Evolutionary conservation across 1,284 basidiomycete species (phyloP), one percentile per base, ranked within the genome.

Genomic region (Marasmius oreades): DNA sequence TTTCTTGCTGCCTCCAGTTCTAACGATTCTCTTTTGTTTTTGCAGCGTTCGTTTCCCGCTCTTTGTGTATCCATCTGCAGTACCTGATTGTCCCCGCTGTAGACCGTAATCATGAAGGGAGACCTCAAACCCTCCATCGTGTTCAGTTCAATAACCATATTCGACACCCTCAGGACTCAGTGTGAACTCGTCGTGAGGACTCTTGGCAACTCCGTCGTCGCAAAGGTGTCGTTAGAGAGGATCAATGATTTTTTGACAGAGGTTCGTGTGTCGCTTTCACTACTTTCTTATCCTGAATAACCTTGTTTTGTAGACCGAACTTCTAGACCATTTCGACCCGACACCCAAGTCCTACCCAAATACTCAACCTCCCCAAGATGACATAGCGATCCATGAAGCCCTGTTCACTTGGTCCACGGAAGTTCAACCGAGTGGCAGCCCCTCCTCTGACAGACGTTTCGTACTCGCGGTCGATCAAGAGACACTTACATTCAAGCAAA

Each of bases 401-500:
- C 52, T 53, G n/a, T 61, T 61, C 20, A 55, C 60, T 4, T 61
- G 60, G 60, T 52, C 55, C n/a, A 51, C 39, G 2, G 55, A 56
- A 3, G 20, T 2, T 7, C 34, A 37, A 6, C 24, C 23, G 55
- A 59, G 11, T 68, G 36, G 18, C 11, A 43, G 51, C 2, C 31
- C 24, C 14, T 42, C 44, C 4, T 12, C 33, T 5, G 33, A 26
- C 8, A 42, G 55, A 24, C 50, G 47, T 45, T 79, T 78, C 67
- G 64, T 64, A 12, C 69, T 81, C 3, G 62, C 62, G 5, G 69
- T 80, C 28, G 70, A 74, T 16, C 62, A 59, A 11, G 74, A 80
- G 59, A 36, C 34, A 16, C 65, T 82, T 14, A 66, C 69, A 1
- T 82, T 84, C 67, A 71, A 73, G 47, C 71, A 71, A 54, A 76